Evolutionary conservation across 345 rosid genomes (phyloP), one percentile per base, ranked within the genome.

Genomic region (Garcia nutans): DNA sequence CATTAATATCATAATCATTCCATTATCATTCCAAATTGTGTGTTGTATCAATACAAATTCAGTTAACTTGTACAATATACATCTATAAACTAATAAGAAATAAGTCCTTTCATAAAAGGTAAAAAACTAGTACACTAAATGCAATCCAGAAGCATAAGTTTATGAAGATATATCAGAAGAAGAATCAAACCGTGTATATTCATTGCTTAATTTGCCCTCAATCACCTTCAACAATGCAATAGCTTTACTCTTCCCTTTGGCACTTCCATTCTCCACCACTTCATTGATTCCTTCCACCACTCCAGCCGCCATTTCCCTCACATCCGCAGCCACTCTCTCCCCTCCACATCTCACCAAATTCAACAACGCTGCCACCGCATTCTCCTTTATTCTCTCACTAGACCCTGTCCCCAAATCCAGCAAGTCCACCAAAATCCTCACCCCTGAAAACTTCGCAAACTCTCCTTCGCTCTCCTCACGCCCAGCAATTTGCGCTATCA

Each of bases 401-500:
- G 89, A 89, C 0, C 94, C 96, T 31, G 99, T 93, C 24, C 86
- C 87, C 19, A 77, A 56, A 81, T 93, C 98, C 63, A 93, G n/a
- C 86, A 93, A 80, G 81, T 95, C 99, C 65, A 84, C 88, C 74
- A 95, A 68, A 55, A 91, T 88, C 44, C 65, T 74, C 2, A 87
- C 77, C 58, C 96, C 98, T 0, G 87, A 87, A 3, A 83, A 85
- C 62, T 72, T 90, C 57, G 84, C 74, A 68, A 93, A 89, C 41
- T 86, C 99, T 13, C 82, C 92, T 62, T 83, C 92, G 61, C 93
- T 87, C 82, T 90, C 99, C 74, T 87, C 97, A 70, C 97, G 90
- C n/a, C 99, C 97, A 16, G 93, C 97, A 3, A 95, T 80, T 81
- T 95, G 99, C 31, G 97, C 96, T 66, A 91, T 78, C 77, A 95